Conservation (phyloP, 495 filamentous ascomycete species). For the Jackrogersella minutella region DNA sequence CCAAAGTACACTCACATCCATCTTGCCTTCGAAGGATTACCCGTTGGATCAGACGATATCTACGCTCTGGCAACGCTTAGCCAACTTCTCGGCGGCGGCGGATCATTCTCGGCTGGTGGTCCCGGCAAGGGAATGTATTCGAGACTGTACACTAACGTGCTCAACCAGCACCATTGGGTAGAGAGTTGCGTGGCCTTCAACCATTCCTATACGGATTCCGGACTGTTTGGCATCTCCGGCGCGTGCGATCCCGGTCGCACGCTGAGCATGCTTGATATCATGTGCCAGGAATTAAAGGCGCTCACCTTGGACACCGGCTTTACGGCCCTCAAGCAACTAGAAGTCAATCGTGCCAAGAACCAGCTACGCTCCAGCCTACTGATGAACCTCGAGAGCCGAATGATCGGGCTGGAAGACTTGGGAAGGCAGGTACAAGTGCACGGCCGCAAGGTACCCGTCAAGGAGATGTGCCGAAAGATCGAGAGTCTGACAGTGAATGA, state of each 20-base stretch:
- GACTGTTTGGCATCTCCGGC: conserved; percentile 91
- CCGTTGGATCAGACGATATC: conserved; percentile 88
- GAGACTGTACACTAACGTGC: conserved; percentile 93
- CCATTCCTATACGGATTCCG: conserved; percentile 94
- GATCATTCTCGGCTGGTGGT: conserved; percentile 96
- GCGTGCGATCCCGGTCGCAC: conserved; percentile 80
- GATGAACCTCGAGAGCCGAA: conserved; percentile 97
- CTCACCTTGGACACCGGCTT: conserved; percentile 77
- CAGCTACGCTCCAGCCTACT: conserved; percentile 88
- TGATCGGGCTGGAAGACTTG: conserved; percentile 98
- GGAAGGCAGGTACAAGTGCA: conserved; percentile 96
- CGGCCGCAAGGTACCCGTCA: conserved; percentile 86
- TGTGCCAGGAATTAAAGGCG: conserved; percentile 86
- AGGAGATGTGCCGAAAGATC: conserved; percentile 92
- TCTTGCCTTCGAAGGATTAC: conserved; percentile 93
- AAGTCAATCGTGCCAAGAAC: conserved; percentile 98
- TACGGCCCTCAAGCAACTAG: conserved; percentile 70
- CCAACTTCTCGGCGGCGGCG: conserved; percentile 93
- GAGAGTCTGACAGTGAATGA: conserved; percentile 82
- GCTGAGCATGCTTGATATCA: conserved; percentile 84
- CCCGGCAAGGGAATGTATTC: conserved; percentile 99
- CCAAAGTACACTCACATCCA: conserved; percentile 90
- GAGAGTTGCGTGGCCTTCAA: conserved; percentile 96
- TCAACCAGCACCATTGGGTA: conserved; percentile 97
- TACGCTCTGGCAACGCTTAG: conserved; percentile 97